Evolutionary conservation across 1,284 basidiomycete genomes (phyloP).

Genomic region (Earliella scabrosa): DNA sequence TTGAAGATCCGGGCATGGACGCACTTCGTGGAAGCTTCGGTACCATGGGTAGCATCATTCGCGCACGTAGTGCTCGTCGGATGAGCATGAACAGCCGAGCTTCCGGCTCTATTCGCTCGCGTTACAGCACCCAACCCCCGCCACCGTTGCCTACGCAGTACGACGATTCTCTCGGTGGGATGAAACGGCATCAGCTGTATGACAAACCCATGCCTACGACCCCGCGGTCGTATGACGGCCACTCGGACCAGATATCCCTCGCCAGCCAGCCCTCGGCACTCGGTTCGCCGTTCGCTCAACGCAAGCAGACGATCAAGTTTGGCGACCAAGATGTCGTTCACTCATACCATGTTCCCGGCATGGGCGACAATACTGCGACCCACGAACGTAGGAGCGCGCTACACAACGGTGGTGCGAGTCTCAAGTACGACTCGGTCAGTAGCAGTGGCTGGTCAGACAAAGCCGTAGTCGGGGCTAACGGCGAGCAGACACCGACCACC

Average conservation of each 20-base stretch:
- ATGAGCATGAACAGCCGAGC: slow-evolving; percentile 60
- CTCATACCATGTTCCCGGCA: slow-evolving; percentile 60
- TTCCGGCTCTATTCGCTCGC: slow-evolving; percentile 31
- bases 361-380: slow-evolving; percentile 47
- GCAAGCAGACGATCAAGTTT: slow-evolving; percentile 75
- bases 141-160: slow-evolving; percentile 20
- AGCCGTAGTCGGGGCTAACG: slow-evolving; percentile 26
- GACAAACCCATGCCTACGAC: slow-evolving; percentile 65
- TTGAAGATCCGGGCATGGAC: slow-evolving; percentile 87
- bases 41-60: slow-evolving; percentile 86
- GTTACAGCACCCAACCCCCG: slow-evolving; percentile 21
- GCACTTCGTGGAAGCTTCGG: slow-evolving; percentile 90
- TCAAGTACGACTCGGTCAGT: slow-evolving; percentile 26
- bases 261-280: slow-evolving; percentile 28
- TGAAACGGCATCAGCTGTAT: slow-evolving; percentile 80
- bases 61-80: slow-evolving; percentile 71
- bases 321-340: slow-evolving; percentile 73
- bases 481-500: slow-evolving; percentile 13
- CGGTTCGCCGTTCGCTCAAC: slow-evolving; percentile 41
- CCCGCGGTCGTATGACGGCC: slow-evolving; percentile 18
- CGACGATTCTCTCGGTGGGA: slow-evolving; percentile 39
- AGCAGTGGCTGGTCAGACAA: slow-evolving; percentile 25
- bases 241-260: slow-evolving; percentile 36
- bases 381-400: slow-evolving; percentile 52
- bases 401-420: slow-evolving; percentile 17